Evolutionary conservation across 805 yeast species (phyloP).

Genomic region (Kodamaea hsintzibuensis): DNA sequence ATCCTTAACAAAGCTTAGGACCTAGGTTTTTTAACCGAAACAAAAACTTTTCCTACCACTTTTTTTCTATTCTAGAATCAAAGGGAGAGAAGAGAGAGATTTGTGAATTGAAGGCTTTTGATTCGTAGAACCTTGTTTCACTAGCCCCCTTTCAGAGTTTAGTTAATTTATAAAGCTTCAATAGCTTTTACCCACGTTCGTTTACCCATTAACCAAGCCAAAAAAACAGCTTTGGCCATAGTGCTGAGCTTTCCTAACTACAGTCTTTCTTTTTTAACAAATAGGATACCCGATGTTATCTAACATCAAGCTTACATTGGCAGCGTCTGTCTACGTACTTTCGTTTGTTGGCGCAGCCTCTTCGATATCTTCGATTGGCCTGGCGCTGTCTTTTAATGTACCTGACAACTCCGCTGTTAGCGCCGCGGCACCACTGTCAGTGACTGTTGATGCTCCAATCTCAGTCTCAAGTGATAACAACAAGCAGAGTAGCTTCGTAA

Average conservation of each 20-base stretch:
- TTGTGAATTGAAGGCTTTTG: not conserved
- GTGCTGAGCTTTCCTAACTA: conserved; percentile 17
- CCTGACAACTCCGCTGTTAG: not conserved
- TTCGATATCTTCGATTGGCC: too few relatives aligned
- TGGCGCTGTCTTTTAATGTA: not conserved
- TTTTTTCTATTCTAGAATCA: not conserved
- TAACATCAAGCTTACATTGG: conserved; percentile 11
- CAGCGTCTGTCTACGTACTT: conserved; percentile 8
- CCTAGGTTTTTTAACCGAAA: too few relatives aligned
- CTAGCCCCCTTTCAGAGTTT: not conserved
- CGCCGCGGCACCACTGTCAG: not conserved
- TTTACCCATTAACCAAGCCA: not conserved
- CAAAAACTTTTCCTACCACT: not conserved
- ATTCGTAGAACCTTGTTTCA: not conserved
- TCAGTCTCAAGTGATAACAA: not conserved
- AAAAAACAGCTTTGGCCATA: not conserved
- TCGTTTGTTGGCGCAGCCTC: conserved; percentile 3
- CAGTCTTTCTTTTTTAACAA: conserved; percentile 23
- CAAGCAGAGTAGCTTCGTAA: not conserved
- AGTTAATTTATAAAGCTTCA: not conserved
- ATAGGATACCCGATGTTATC: not conserved
- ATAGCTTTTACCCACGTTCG: not conserved
- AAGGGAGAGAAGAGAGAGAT: not conserved
- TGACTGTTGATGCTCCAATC: not conserved
- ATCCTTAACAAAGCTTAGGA: too few relatives aligned